These are phyloP conservation scores for Endocalyx cinctus DNA, from an alignment of 2,329 filamentous ascomycete species.

Conservation along the genomic window DNA sequence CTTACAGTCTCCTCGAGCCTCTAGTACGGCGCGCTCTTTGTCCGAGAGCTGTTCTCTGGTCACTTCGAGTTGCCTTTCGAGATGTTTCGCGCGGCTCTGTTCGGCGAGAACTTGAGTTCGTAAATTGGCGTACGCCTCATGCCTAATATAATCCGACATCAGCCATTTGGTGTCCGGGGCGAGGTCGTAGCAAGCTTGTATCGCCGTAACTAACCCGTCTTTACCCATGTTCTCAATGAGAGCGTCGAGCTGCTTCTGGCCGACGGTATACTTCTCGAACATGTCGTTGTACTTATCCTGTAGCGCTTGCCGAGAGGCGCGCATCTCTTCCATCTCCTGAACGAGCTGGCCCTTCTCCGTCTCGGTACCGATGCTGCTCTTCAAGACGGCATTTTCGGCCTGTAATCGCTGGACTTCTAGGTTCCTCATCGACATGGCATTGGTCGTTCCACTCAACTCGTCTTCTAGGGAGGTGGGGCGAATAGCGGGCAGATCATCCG, in stretches of 20 bases:
- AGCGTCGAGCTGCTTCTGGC: slow-evolving; percentile 53
- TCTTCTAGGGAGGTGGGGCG: slow-evolving; percentile 45
- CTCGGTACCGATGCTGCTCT: slow-evolving; percentile 48
- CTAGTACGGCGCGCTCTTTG: slow-evolving; percentile 50
- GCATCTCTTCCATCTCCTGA: slow-evolving; percentile 51
- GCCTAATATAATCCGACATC: slow-evolving; percentile 44
- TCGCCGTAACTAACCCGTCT: slow-evolving; percentile 49
- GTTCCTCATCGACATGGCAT: slow-evolving; percentile 37
- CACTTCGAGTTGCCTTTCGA: slow-evolving; percentile 40
- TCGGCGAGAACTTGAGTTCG: slow-evolving; percentile 46
- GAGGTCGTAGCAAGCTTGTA: slow-evolving; percentile 29
- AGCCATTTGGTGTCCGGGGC: slow-evolving; percentile 34
- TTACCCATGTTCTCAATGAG: slow-evolving; percentile 46
- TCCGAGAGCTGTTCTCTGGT: slow-evolving; percentile 41
- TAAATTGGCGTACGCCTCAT: slow-evolving; percentile 48
- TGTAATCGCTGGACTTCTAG: slow-evolving; percentile 55
- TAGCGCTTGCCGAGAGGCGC: slow-evolving; percentile 44
- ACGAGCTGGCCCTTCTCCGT: slow-evolving; percentile 52
- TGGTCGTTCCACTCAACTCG: slow-evolving; percentile 49
- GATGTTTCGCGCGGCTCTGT: slow-evolving; percentile 40
- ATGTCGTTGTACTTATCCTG: slow-evolving; percentile 52
- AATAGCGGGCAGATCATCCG: slow-evolving; percentile 31
- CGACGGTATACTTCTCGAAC: slow-evolving; percentile 53
- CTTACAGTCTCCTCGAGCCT: slow-evolving; percentile 48
- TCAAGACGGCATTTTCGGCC: slow-evolving; percentile 57